These are phyloP conservation scores for Phoma sp. DNA, from an alignment of 2,329 filamentous ascomycete genomes.

Conservation along the genomic window DNA sequence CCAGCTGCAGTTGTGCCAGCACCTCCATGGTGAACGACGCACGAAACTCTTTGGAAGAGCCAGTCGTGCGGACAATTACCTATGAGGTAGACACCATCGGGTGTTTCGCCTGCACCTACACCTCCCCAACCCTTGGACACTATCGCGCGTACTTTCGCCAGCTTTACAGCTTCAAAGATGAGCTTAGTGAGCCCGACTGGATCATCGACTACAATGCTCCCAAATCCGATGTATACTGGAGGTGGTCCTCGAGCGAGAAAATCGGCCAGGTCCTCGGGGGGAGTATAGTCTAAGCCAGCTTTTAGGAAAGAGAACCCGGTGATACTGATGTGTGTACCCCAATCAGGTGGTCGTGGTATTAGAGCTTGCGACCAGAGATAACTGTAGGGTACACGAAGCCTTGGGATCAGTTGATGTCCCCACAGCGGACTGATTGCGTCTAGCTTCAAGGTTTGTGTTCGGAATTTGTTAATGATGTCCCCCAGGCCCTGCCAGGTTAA, in stretches of 20 bases:
- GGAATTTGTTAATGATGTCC: conserved; percentile 56
- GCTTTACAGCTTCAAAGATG: conserved; percentile 56
- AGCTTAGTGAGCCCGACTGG: conserved; percentile 53
- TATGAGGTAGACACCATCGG: conserved; percentile 56
- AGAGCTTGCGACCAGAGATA: conserved; percentile 56
- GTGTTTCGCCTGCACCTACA: conserved; percentile 43
- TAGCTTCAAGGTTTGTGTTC: conserved; percentile 50
- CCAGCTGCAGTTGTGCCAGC: conserved; percentile 66
- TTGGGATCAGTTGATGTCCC: conserved; percentile 49
- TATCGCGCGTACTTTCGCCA: conserved; percentile 53
- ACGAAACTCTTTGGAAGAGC: conserved; percentile 63
- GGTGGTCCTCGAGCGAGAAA: conserved; percentile 59
- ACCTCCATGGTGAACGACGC: conserved; percentile 65
- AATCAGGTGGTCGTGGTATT: conserved; percentile 33
- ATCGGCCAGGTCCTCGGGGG: conserved; percentile 47
- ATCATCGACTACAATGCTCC: conserved; percentile 62
- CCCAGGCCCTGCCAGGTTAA: conserved; percentile 60
- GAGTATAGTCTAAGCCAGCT: conserved; percentile 47
- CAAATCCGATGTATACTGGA: conserved; percentile 64
- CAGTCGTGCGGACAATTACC: conserved; percentile 64
- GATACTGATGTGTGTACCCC: conserved; percentile 41
- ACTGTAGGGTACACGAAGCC: conserved; percentile 52
- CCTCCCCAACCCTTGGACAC: conserved; percentile 63
- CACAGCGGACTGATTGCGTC: conserved; percentile 48
- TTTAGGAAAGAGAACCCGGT: conserved; percentile 57